These are phyloP conservation scores for Rhizopus delemar DNA, from an alignment of 371 early-diverging fungal genomes.

Conservation along the genomic window DNA sequence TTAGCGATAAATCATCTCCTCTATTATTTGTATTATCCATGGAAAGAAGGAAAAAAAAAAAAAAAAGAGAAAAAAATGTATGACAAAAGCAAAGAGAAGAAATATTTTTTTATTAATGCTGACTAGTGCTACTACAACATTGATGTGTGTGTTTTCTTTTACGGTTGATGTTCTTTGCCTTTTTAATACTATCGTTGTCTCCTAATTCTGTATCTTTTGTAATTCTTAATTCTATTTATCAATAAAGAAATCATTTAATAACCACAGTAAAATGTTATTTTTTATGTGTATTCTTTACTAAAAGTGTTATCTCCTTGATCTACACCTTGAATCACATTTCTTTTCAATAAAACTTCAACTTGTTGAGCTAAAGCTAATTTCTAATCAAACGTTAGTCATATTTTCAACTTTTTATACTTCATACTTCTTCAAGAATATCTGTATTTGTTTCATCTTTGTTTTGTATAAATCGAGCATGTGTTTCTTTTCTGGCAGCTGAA, in stretches of 20 bases:
- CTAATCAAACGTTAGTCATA: slow-evolving; percentile 11
- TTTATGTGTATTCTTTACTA: slow-evolving; percentile 22
- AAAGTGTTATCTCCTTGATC: slow-evolving; percentile 31
- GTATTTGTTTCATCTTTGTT: slow-evolving; percentile 46
- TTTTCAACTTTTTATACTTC: not conserved
- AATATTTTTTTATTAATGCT: slow-evolving; percentile 14
- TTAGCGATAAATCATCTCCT: slow-evolving; percentile 18
- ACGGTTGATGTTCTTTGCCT: slow-evolving; percentile 41
- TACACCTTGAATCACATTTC: slow-evolving; percentile 47
- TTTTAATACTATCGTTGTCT: slow-evolving; percentile 49
- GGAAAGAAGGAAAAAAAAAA: slow-evolving; percentile 7
- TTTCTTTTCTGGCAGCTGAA: slow-evolving; percentile 47
- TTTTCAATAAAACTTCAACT: slow-evolving; percentile 39
- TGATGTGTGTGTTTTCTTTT: slow-evolving; percentile 24
- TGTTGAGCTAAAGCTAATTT: slow-evolving; percentile 44
- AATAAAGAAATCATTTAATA: not conserved
- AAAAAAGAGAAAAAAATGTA: slow-evolving; percentile 8
- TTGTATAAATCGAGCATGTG: slow-evolving; percentile 46
- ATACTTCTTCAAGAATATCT: slow-evolving; percentile 48
- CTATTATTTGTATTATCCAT: slow-evolving; percentile 5
- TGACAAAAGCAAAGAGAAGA: slow-evolving; percentile 12
- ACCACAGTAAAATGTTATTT: not conserved
- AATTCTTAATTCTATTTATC: slow-evolving; percentile 38
- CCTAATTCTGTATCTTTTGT: slow-evolving; percentile 51
- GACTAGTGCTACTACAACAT: slow-evolving; percentile 23